Evolutionary conservation across 208 protist genomes (phyloP), one percentile per base, ranked within the genome.

Genomic region (Crithidia expoeki): DNA sequence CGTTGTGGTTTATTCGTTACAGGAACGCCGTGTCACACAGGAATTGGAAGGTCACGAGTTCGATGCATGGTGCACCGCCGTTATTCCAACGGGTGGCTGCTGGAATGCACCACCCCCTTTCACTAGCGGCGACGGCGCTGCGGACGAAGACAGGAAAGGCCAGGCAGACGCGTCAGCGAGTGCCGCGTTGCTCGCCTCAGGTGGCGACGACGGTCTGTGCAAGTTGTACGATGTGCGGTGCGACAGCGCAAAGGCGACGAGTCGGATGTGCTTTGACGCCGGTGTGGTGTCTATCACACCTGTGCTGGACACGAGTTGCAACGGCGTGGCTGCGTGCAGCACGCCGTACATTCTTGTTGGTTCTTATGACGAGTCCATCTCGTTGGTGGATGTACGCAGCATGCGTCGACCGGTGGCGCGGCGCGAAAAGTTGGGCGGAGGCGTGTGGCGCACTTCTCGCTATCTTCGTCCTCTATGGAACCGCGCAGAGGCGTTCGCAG

Each of bases 11-110:
- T 89, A 87, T 74, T 67, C 89, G 58, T 19, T 79, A 17, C 50
- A 25, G 16, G 55, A 60, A 30, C 51, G 70, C 14, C 30, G 27
- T 9, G 70, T 88, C 46, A 52, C 68, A 10, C 72, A 64, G 17
- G 57, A 49, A 50, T 64, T 92, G 50, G 75, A 87, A 52, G 80
- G 77, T 27, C 91, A 96, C 65, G 84, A 90, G 49, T 94, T 84
- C 62, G 91, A 96, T 68, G 88, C 91, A 42, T 96, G 91, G 89
- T 96, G 91, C 74, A 79, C 82, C 51, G 86, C 88, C 11, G 76
- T 73, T 27, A 33, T 80, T 63, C 81, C 81, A 4, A 67, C 50
- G 34, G 58, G 40, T 21, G 49, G 61, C 40, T 69, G 47, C 52
- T 68, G 58, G 38, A 67, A 27, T 2, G 28, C 49, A 5, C 14